phyloP scores from a whole-genome alignment of 257 asterid species.

The Solanum chilense region DNA sequence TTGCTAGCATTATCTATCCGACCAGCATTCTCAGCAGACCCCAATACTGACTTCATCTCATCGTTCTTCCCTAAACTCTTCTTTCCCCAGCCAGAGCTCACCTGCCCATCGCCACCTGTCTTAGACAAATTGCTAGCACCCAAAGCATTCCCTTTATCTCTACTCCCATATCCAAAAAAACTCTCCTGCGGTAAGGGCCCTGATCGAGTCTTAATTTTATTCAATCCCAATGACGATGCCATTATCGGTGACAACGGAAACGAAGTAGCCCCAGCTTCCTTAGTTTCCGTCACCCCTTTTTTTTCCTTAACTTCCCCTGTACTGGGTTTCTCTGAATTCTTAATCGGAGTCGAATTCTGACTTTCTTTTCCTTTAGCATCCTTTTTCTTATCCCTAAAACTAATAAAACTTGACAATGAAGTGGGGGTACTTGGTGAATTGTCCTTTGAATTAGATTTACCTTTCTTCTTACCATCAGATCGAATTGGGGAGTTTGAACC shows the following conservation, averaged over 20 bases:
- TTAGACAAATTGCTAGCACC: constrained; percentile 82
- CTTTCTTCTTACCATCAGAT: constrained; percentile 73
- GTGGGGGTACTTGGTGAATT: constrained; percentile 42
- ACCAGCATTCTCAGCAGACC: constrained; percentile 1
- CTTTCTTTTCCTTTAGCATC: constrained; percentile 36
- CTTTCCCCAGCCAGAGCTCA: constrained; percentile 14
- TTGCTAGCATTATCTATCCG: constrained; percentile 18
- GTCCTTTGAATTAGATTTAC: constrained; percentile 54
- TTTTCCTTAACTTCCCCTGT: constrained; percentile 20
- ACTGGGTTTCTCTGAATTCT: constrained; percentile 11
- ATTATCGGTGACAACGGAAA: constrained; percentile 70
- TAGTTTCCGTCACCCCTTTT: constrained; percentile 28
- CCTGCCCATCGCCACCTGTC: constrained; percentile 31
- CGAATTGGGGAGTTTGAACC: constrained; percentile 91
- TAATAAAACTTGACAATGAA: not conserved
- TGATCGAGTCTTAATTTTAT: constrained; percentile 96
- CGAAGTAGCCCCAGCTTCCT: constrained; percentile 11
- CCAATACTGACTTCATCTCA: constrained; percentile 12
- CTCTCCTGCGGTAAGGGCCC: constrained; percentile 99
- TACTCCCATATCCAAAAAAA: constrained; percentile 61
- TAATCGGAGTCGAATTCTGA: not conserved
- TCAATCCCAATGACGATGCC: constrained; percentile 92
- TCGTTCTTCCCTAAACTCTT: constrained; percentile 8
- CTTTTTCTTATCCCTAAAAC: constrained; percentile 27
- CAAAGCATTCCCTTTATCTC: constrained; percentile 57